Percentiles rank a stretch among this genome's conserved stretches.
Evolutionary conservation across 306 rosid genomes (phyloP).

Genomic region (Quercus robur): DNA sequence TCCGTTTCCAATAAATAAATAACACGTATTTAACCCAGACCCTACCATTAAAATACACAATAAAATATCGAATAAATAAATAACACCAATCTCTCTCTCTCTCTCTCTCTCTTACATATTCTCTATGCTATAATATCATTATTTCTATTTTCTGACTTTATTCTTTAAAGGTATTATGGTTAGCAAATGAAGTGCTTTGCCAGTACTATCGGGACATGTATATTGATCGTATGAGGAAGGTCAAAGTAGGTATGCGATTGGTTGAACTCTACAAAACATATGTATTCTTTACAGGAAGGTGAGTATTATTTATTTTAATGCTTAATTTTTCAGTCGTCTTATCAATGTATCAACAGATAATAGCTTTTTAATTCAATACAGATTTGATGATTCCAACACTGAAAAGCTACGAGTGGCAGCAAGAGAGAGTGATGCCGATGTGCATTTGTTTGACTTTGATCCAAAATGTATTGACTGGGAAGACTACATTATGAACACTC

Average conservation of each 20-base stretch:
- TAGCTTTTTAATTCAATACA: neutral
- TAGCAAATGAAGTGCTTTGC: slow-evolving; percentile 7
- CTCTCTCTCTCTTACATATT: no score
- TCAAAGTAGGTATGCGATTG: neutral
- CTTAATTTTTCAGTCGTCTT: neutral
- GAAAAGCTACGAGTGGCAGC: slow-evolving; percentile 16
- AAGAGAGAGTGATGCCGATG: neutral
- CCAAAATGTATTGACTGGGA: slow-evolving; percentile 38
- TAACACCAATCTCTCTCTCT: no score
- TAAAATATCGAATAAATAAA: no score
- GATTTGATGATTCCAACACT: slow-evolving; percentile 43
- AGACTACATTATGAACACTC: slow-evolving; percentile 36
- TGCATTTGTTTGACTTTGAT: slow-evolving; percentile 25
- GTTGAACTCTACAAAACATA: slow-evolving; percentile 33
- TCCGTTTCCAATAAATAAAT: no score
- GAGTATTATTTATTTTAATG: neutral
- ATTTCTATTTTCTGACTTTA: neutral
- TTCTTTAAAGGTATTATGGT: slow-evolving; percentile 21
- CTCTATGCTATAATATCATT: neutral
- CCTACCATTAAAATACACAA: no score
- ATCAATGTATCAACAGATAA: neutral
- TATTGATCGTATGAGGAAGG: neutral
- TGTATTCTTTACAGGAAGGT: slow-evolving; percentile 32
- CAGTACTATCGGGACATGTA: neutral
- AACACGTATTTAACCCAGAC: no score